phyloP scores from a whole-genome alignment of 1,139 yeast species.

The Candida sp. region DNA sequence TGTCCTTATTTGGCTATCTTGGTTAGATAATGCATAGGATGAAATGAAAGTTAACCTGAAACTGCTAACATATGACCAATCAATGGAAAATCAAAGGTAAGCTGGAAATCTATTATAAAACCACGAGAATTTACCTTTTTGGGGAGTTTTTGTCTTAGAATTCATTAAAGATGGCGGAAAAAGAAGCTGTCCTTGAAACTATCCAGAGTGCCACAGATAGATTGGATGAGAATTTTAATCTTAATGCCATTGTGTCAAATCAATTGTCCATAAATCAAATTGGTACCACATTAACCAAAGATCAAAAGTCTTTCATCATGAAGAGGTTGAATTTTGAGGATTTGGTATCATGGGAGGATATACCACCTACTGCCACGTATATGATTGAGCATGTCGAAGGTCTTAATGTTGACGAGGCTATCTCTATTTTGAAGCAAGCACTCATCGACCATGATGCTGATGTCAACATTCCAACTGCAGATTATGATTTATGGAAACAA shows the following conservation, averaged over 20 bases:
- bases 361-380: constrained; percentile 30
- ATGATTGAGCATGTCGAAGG: constrained; percentile 36
- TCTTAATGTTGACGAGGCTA: constrained; percentile 36
- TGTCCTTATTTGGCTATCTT: no score
- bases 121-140: no score
- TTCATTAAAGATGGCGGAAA: constrained; percentile 1
- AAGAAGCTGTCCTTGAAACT: background rate
- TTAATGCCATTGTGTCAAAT: constrained; percentile 16
- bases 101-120: no score
- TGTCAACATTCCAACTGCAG: constrained; percentile 43
- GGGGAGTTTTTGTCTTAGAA: background rate
- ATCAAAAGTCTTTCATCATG: constrained; percentile 24
- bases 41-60: no score
- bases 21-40: no score
- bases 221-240: constrained; percentile 12
- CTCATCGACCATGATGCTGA: constrained; percentile 42
- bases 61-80: no score
- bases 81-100: no score
- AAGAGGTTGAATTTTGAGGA: constrained; percentile 23
- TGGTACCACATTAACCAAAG: constrained; percentile 18
- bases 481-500: constrained; percentile 19
- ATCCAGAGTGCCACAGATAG: constrained; percentile 1
- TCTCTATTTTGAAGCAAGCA: constrained; percentile 37
- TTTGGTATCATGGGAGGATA: constrained; percentile 22
- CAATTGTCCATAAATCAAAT: constrained; percentile 21